phyloP scores from a whole-genome alignment of 768 basidiomycete genomes.

The Boletus rex-veris region DNA sequence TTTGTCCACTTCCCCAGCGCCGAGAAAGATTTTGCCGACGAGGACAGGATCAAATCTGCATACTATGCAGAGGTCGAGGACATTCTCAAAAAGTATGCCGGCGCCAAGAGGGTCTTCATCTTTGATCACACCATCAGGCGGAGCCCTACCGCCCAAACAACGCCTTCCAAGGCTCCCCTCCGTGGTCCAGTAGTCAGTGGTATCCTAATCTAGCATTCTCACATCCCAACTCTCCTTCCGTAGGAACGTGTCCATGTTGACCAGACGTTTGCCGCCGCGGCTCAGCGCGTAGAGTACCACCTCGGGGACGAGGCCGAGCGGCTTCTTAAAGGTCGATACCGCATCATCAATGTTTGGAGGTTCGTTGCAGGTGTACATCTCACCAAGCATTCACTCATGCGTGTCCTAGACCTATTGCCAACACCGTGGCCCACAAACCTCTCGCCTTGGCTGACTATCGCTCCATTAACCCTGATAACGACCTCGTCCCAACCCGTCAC shows the following conservation, averaged over 20 bases:
- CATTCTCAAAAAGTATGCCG: constrained; percentile 38
- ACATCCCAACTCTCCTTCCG: not conserved
- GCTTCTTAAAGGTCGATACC: constrained; percentile 38
- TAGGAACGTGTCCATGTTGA: constrained; percentile 44
- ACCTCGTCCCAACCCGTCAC: constrained; percentile 38
- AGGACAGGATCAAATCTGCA: constrained; percentile 33
- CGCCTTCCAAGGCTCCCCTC: not conserved
- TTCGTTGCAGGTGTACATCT: not conserved
- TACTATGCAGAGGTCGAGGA: constrained; percentile 45
- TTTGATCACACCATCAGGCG: constrained; percentile 45
- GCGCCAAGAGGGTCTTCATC: constrained; percentile 39
- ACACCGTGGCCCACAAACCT: constrained; percentile 39
- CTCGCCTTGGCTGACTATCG: constrained; percentile 43
- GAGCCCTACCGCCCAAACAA: constrained; percentile 5
- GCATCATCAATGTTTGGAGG: constrained; percentile 49
- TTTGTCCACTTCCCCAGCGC: constrained; percentile 31
- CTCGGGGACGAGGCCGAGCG: constrained; percentile 40
- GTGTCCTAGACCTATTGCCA: constrained; percentile 31
- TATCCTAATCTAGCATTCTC: not conserved
- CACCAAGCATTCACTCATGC: not conserved
- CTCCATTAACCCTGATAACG: constrained; percentile 32
- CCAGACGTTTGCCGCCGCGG: constrained; percentile 38
- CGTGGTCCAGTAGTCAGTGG: constrained; percentile 36
- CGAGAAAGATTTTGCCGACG: constrained; percentile 40
- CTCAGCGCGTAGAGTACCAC: constrained; percentile 38